phyloP scores from a whole-genome alignment of 225 moss, liverwort and hornwort genomes.

The Thuidium tamariscinum region DNA sequence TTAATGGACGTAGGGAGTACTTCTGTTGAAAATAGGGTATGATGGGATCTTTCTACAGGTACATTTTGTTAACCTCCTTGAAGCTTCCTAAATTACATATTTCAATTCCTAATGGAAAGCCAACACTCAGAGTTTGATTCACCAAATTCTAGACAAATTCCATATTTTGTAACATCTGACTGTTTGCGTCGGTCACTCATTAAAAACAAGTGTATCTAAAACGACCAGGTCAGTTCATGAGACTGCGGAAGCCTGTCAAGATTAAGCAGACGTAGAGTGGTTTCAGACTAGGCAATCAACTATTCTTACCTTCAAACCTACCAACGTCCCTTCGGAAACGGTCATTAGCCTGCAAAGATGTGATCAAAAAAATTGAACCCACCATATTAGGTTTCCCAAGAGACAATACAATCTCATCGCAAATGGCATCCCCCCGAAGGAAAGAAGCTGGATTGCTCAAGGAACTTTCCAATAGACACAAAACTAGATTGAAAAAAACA shows the following conservation, averaged over 20 bases:
- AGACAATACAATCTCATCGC: neutral
- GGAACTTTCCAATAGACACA: neutral
- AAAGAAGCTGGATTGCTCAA: neutral
- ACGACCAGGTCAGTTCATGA: neutral
- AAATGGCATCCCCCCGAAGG: neutral
- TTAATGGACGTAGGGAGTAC: neutral
- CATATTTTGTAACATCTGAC: neutral
- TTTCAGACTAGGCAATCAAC: neutral
- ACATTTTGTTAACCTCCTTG: neutral
- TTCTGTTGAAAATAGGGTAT: neutral
- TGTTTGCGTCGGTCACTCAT: neutral
- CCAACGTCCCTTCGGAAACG: constrained; percentile 27
- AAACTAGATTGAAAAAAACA: neutral
- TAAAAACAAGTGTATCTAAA: neutral
- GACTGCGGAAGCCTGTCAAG: neutral
- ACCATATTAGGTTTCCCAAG: neutral
- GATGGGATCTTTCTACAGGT: neutral
- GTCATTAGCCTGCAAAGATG: constrained; percentile 32
- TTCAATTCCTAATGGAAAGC: neutral
- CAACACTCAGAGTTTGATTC: neutral
- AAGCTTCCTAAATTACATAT: neutral
- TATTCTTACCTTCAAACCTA: constrained; percentile 44
- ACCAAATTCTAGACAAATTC: neutral
- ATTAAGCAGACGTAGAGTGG: neutral
- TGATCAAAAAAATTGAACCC: neutral